These are phyloP conservation scores for Talaromyces sp. DNA, from an alignment of 2,329 filamentous ascomycete species.

Conservation along the genomic window DNA sequence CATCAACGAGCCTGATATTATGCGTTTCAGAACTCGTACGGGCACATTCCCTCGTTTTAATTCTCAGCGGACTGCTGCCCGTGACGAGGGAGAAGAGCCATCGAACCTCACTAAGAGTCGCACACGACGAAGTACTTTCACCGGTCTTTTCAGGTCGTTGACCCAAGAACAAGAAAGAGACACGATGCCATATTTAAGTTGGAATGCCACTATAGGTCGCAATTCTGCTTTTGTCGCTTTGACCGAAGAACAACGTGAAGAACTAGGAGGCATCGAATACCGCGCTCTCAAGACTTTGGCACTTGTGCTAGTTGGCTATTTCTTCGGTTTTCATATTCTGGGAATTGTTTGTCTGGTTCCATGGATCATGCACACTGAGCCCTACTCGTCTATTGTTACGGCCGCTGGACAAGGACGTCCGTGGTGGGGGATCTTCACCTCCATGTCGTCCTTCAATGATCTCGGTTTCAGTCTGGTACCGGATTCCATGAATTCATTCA, in stretches of 20 bases:
- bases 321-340: conserved; percentile 74
- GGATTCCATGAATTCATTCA: conserved; percentile 90
- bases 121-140: conserved; percentile 27
- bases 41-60: conserved; percentile 36
- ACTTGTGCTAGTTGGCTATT: conserved; percentile 72
- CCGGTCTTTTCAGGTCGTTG: conserved; percentile 29
- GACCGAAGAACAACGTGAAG: conserved; percentile 85
- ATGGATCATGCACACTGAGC: conserved; percentile 65
- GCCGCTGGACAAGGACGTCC: conserved; percentile 57
- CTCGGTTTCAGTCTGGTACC: conserved; percentile 89
- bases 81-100: conserved; percentile 25
- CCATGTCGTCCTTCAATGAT: conserved; percentile 87
- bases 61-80: conserved; percentile 28
- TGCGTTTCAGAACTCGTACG: conserved; percentile 27
- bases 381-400: conserved; percentile 63
- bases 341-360: conserved; percentile 69
- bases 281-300: conserved; percentile 82
- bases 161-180: conserved; percentile 37
- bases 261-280: conserved; percentile 94
- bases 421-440: conserved; percentile 92
- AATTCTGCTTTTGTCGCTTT: conserved; percentile 91
- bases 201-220: conserved; percentile 83
- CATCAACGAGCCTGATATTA: conserved; percentile 42
- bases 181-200: conserved; percentile 84
- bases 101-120: conserved; percentile 19